Base-by-base conservation (phyloP, 768 basidiomycete species). In the Panaeolus papilionaceus region DNA sequence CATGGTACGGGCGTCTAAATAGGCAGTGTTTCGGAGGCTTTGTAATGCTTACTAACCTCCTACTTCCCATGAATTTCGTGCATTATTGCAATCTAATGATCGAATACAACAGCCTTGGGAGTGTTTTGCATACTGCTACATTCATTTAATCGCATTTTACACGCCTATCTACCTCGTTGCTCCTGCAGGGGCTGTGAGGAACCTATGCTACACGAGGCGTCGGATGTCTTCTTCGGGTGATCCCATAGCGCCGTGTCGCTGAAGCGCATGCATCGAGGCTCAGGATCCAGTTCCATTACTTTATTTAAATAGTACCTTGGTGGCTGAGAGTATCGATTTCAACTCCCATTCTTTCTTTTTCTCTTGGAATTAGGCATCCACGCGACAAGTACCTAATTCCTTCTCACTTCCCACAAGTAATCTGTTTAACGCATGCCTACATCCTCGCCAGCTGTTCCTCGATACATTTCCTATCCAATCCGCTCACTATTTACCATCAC, bases 191-290 rank as follows among this genome's bases (percentile, higher is more conserved):
- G 54, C 54, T 33, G 54, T 58, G 54, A 58, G 4, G 33, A 58
- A 58, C 54, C 54, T 58, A 58, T 58, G 54, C 54, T 58, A 58
- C 54, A 58, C 28, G 54, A 58, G 54, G 54, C 14, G 54, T 58
- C 54, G 54, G 54, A 58, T 58, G 54, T 58, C 54, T 58, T 28
- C 28, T 33, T 58, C 28, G 54, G 54, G 54, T 58, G 14, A n/a
- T 33, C 12, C 0, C 54, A 58, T 58, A 58, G 54, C 54, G 54
- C 54, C 54, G 26, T 58, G 54, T 58, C 54, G 54, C 54, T 58
- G 33, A 37, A 58, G 54, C 54, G 54, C 54, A 58, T 14, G 28
- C 54, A 58, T 28, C 54, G 28, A 28, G 28, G 4, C 20, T 58
- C 54, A 58, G 54, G 54, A 37, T 37, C 10, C 14, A 33, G 9